A percentile compares a stretch with the other conserved stretches of the same genome.
Evolutionary conservation across 2,329 filamentous ascomycete genomes (phyloP).

Genomic region (Trichoderma oligosporum): DNA sequence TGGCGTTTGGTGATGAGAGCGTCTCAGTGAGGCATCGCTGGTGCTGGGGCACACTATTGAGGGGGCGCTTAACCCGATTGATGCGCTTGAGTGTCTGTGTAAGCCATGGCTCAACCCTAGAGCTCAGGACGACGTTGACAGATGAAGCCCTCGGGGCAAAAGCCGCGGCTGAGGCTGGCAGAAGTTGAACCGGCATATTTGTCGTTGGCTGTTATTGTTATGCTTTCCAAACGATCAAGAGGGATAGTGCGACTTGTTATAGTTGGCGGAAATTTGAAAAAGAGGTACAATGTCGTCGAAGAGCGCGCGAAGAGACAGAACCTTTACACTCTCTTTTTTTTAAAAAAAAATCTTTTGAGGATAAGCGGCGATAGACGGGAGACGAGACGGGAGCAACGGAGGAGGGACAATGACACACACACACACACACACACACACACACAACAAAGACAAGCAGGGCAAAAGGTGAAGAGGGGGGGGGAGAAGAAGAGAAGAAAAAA

Average conservation of each 20-base stretch:
- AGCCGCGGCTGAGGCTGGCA: conserved; percentile 92
- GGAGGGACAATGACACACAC: conserved; percentile 2
- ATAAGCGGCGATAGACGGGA: neutral
- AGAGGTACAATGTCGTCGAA: neutral
- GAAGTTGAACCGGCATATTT: conserved; percentile 84
- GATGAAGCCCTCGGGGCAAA: conserved; percentile 88
- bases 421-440: conserved; percentile 4
- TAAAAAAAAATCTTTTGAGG: neutral
- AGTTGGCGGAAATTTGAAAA: neutral
- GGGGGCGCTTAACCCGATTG: conserved; percentile 91
- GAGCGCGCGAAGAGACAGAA: conserved; percentile 19
- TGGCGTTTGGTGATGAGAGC: conserved; percentile 80
- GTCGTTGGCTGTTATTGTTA: neutral
- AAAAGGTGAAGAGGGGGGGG: too few species aligned
- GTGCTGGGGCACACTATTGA: conserved; percentile 96
- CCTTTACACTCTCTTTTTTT: conserved; percentile 6
- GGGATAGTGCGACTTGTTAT: conserved; percentile 18
- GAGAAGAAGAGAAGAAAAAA: too few species aligned
- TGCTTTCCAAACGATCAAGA: neutral
- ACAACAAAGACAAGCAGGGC: conserved; percentile 1
- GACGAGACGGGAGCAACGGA: conserved; percentile 10
- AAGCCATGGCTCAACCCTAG: conserved; percentile 93
- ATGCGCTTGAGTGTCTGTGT: conserved; percentile 95
- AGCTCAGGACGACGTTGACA: conserved; percentile 89
- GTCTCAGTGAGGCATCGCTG: conserved; percentile 93